Evolutionary conservation across 2,329 filamentous ascomycete genomes (phyloP).

Genomic region (Nigrospora oryzae): DNA sequence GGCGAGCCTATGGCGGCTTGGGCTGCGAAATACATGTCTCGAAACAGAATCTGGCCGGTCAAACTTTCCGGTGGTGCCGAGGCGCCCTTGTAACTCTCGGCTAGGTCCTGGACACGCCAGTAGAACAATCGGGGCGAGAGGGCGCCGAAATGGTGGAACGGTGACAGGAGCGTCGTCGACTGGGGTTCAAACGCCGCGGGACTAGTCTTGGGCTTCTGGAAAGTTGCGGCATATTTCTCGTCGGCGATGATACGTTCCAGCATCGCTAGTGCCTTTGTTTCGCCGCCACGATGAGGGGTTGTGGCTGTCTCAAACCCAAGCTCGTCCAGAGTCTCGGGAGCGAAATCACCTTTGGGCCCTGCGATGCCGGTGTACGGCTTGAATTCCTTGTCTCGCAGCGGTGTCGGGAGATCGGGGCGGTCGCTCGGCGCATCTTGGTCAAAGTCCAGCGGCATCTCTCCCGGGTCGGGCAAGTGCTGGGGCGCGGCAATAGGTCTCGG

Average conservation of each 20-base stretch:
- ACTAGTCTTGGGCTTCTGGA: conserved; percentile 68
- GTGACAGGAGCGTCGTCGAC: conserved; percentile 64
- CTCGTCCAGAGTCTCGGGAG: conserved; percentile 62
- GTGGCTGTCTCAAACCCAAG: conserved; percentile 59
- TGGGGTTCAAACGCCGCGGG: conserved; percentile 67
- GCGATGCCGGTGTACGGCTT: conserved; percentile 51
- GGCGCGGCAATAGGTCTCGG: conserved; percentile 49
- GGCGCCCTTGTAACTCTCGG: conserved; percentile 45
- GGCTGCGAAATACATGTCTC: conserved; percentile 78
- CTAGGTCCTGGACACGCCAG: conserved; percentile 58
- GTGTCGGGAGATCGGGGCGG: conserved; percentile 52
- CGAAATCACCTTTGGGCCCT: conserved; percentile 61
- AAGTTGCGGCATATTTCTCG: conserved; percentile 61
- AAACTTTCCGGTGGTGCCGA: conserved; percentile 60
- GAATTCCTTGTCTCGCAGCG: conserved; percentile 43
- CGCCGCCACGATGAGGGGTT: conserved; percentile 63
- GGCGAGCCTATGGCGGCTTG: conserved; percentile 58
- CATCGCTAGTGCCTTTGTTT: conserved; percentile 50
- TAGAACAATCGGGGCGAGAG: conserved; percentile 66
- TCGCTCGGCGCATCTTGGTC: conserved; percentile 41
- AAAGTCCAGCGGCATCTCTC: conserved; percentile 48
- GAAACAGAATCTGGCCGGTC: conserved; percentile 65
- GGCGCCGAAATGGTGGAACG: conserved; percentile 67
- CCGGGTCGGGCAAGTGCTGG: conserved; percentile 52
- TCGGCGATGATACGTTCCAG: conserved; percentile 53